A percentile compares a stretch with the other conserved stretches of the same genome.
phyloP scores from a whole-genome alignment of 768 basidiomycete species.

The Polyporus arcularius region DNA sequence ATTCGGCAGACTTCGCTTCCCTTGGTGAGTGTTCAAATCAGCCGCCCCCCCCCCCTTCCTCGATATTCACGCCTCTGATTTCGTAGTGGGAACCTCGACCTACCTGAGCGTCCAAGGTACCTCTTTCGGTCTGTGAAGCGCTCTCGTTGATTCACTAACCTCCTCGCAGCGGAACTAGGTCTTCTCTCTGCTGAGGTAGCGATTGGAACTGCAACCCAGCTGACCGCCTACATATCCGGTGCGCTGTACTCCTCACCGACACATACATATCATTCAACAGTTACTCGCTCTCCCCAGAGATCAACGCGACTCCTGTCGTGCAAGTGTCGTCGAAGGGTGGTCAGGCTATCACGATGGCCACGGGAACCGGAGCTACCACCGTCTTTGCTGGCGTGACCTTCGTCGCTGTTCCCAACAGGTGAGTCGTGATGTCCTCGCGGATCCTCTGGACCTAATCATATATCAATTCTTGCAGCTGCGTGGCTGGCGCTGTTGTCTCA shows the following conservation, averaged over 20 bases:
- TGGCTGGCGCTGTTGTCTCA: background rate
- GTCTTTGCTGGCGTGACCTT: slow-evolving; percentile 6
- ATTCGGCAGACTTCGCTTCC: slow-evolving; percentile 3
- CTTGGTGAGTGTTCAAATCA: background rate
- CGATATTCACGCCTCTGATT: no score
- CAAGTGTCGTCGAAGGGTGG: slow-evolving; percentile 14
- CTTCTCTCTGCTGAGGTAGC: background rate
- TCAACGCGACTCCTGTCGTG: slow-evolving; percentile 14
- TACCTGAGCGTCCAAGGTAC: slow-evolving; percentile 1
- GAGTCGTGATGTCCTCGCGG: background rate
- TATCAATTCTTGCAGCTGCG: background rate
- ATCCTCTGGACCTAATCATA: background rate
- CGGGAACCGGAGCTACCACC: slow-evolving; percentile 9
- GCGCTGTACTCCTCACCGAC: background rate
- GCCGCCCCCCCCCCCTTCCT: background rate
- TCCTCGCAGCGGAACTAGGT: background rate
- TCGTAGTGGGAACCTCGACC: slow-evolving; percentile 6
- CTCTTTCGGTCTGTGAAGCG: background rate
- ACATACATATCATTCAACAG: background rate
- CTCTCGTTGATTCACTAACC: background rate
- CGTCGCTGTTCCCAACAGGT: slow-evolving; percentile 9
- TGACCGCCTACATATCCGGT: slow-evolving; percentile 8
- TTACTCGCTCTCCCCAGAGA: background rate
- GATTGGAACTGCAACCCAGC: slow-evolving; percentile 5
- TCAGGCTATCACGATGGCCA: slow-evolving; percentile 12